Evolutionary conservation across 2,329 filamentous ascomycete genomes (phyloP), one percentile per base, ranked within the genome.

Genomic region (Penicillium sp.): DNA sequence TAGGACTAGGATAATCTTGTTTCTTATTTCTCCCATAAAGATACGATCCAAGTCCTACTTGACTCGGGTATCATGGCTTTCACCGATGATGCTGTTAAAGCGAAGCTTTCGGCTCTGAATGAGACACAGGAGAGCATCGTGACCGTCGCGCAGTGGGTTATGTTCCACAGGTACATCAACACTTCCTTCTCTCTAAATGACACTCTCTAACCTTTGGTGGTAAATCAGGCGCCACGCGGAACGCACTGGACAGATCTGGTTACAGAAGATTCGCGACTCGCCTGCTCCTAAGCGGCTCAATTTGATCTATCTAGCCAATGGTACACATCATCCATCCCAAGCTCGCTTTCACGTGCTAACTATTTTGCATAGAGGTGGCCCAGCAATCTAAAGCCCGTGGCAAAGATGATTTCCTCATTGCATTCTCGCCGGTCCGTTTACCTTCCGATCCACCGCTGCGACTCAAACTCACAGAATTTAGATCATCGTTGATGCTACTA

Each of bases 101-200:
- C 92, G 46, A 96, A 96, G 76, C 85, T 99, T 46, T 95, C 91
- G 28, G 89, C 90, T 35, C 81, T 99, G 55, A 96, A 95, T 72
- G 95, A 99, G 74, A 95, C 90, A 10, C 92, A 99, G 70, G 93
- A 99, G 69, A 95, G 90, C 73, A 97, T 99, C 65, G 83, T 95
- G 53, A 92, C 89, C 30, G 91, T 95, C 55, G 90, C 93, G 50
- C 92, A 97, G 83, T 99, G 95, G 95, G 93, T 99, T 54, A 95
- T 99, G 87, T 99, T 99, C 70, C 92, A 99, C 74, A 87, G 90
- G 90, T 95, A 83, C 59, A 58, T 50, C 35, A 39, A 49, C 46
- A 37, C 40, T 27, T 31, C 25, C 35, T 30, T 33, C 48, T 55
- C 69, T 57, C 41, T 42, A n/a, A 29, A 30, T 29, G 35, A 35